phyloP scores from a whole-genome alignment of 164 flowering plant genomes.

The Malania oleifera region DNA sequence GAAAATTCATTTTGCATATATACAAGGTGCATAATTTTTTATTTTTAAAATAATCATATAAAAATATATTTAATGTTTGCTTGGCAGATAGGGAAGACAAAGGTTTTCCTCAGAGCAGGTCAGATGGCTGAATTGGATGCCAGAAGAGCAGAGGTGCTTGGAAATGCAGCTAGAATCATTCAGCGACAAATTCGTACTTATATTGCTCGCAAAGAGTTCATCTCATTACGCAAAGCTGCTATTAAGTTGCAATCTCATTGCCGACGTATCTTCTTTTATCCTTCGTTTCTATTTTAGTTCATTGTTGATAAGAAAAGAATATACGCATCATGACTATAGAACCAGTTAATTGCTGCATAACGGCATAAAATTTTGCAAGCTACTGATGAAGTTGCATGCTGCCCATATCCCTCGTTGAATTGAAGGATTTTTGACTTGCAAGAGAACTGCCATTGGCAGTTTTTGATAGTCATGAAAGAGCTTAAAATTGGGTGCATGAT shows the following conservation, averaged over 20 bases:
- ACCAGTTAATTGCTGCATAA: background rate
- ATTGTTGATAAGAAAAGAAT: background rate
- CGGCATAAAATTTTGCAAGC: background rate
- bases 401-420: too few species aligned
- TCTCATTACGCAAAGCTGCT: slow-evolving; percentile 71
- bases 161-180: slow-evolving; percentile 84
- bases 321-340: background rate
- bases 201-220: slow-evolving; percentile 85
- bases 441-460: too few species aligned
- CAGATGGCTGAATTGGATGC: slow-evolving; percentile 99
- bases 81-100: slow-evolving; percentile 88
- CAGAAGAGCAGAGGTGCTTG: slow-evolving; percentile 86
- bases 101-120: slow-evolving; percentile 95
- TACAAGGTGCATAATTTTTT: too few species aligned
- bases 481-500: too few species aligned
- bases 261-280: slow-evolving; percentile 57
- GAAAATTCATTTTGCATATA: too few species aligned
- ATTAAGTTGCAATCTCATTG: slow-evolving; percentile 73
- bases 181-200: slow-evolving; percentile 86
- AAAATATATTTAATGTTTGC: background rate
- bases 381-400: too few species aligned
- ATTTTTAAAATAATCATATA: too few species aligned
- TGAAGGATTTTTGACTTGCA: too few species aligned
- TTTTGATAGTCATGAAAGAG: too few species aligned
- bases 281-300: slow-evolving; percentile 2